A percentile compares a stretch with the other conserved stretches of the same genome.
These are phyloP conservation scores for Albifimbria verrucaria DNA, from an alignment of 2,329 filamentous ascomycete species.

Conservation along the genomic window DNA sequence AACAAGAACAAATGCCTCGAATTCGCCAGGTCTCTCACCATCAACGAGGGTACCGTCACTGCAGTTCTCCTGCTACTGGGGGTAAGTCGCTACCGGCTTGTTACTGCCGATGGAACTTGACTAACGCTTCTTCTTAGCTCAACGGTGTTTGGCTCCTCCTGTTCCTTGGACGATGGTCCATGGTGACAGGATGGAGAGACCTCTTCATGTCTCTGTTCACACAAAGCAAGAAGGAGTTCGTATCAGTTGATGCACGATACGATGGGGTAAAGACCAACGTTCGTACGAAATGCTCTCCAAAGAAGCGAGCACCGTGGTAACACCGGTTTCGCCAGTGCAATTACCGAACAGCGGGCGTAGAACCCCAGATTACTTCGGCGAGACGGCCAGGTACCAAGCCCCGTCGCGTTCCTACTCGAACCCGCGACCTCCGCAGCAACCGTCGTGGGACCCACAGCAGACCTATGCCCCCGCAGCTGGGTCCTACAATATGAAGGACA, in stretches of 20 bases:
- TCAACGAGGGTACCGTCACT: conserved; percentile 73
- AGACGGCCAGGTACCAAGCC: conserved; percentile 51
- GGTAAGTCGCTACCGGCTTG: conserved; percentile 44
- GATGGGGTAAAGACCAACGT: conserved; percentile 59
- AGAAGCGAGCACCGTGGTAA: conserved; percentile 53
- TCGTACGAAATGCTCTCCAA: conserved; percentile 79
- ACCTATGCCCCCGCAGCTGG: conserved; percentile 31
- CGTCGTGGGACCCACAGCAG: conserved; percentile 40
- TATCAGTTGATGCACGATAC: conserved; percentile 75
- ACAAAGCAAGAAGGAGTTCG: conserved; percentile 71
- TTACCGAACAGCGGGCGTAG: conserved; percentile 35
- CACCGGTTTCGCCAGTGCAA: conserved; percentile 42
- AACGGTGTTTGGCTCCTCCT: conserved; percentile 84
- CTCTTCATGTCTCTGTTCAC: conserved; percentile 49
- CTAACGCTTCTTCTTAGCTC: conserved; percentile 43
- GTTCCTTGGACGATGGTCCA: conserved; percentile 78
- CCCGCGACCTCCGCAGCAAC: conserved; percentile 43
- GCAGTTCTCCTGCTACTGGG: conserved; percentile 81
- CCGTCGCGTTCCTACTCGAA: conserved; percentile 55
- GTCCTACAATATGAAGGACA: conserved; percentile 30
- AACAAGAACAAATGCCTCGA: conserved; percentile 66
- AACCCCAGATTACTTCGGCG: conserved; percentile 55
- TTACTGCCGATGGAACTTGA: neutral
- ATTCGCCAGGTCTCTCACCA: conserved; percentile 58
- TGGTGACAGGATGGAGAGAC: conserved; percentile 80